phyloP scores from a whole-genome alignment of 1,284 basidiomycete genomes.

The Malassezia japonica region DNA sequence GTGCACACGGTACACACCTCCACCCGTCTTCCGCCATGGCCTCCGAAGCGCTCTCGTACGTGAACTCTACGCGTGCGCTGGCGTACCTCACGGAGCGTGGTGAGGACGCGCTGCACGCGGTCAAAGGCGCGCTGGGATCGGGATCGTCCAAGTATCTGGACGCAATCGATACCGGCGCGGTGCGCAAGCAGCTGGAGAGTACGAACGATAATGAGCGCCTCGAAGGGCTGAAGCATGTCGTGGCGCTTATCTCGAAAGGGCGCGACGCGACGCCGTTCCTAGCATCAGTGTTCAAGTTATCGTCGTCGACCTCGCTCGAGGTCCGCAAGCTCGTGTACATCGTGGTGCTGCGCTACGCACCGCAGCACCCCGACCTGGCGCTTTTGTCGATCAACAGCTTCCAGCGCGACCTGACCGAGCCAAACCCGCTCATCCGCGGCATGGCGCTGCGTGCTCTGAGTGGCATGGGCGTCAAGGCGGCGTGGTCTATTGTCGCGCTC shows the following conservation, averaged over 20 bases:
- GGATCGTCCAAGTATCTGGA: constrained; percentile 38
- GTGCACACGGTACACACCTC: neutral
- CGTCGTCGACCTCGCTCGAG: constrained; percentile 58
- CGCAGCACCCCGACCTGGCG: constrained; percentile 67
- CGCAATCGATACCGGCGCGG: constrained; percentile 31
- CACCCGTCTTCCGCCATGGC: constrained; percentile 11
- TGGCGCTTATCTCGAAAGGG: constrained; percentile 70
- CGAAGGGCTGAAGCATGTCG: constrained; percentile 36
- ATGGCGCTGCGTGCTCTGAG: constrained; percentile 91
- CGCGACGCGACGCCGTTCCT: constrained; percentile 75
- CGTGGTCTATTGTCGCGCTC: constrained; percentile 72
- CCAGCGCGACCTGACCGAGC: constrained; percentile 87
- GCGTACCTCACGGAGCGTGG: constrained; percentile 40
- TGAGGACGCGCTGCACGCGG: constrained; percentile 40
- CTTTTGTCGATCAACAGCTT: constrained; percentile 97
- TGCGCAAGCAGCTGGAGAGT: constrained; percentile 35
- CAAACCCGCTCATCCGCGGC: constrained; percentile 71
- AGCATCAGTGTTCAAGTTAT: constrained; percentile 41
- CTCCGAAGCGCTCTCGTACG: constrained; percentile 21
- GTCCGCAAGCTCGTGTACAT: constrained; percentile 96
- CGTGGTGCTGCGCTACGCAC: constrained; percentile 82
- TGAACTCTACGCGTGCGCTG: constrained; percentile 37
- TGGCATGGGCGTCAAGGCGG: constrained; percentile 78
- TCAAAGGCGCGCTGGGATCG: constrained; percentile 33
- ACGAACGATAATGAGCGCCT: constrained; percentile 34